Conservation (phyloP, 495 filamentous ascomycete species). For the Ramalina intermedia region DNA sequence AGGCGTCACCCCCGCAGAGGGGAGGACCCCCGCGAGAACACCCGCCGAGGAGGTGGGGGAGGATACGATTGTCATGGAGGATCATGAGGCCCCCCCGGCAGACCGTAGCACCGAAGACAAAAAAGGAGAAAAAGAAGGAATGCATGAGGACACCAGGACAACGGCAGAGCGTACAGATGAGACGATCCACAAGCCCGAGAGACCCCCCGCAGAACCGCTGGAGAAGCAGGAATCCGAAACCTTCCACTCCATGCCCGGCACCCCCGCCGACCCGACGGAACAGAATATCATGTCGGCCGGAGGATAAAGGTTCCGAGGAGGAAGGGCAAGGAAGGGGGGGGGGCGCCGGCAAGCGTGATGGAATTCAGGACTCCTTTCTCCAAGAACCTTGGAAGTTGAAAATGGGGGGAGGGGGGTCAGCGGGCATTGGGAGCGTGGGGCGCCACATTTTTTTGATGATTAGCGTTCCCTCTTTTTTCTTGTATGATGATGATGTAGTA, state of each 20-base stretch:
- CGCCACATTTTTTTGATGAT: too few relatives aligned
- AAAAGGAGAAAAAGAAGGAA: neutral
- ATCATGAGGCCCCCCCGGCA: neutral
- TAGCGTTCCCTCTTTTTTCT: too few relatives aligned
- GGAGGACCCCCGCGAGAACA: neutral
- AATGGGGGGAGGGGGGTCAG: too few relatives aligned
- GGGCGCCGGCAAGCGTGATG: neutral
- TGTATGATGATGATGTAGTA: too few relatives aligned
- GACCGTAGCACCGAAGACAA: neutral
- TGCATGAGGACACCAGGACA: slow-evolving; percentile 13
- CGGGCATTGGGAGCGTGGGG: too few relatives aligned
- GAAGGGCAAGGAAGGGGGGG: neutral
- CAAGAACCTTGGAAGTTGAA: too few relatives aligned
- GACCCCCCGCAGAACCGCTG: slow-evolving; percentile 1
- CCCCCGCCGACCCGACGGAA: slow-evolving; percentile 28
- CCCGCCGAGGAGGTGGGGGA: slow-evolving; percentile 3
- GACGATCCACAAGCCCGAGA: slow-evolving; percentile 1
- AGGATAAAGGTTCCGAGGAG: neutral
- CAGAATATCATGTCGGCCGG: neutral
- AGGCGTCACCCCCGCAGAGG: neutral
- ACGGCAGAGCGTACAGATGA: slow-evolving; percentile 11
- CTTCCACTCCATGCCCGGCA: slow-evolving; percentile 39
- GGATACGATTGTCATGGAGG: slow-evolving; percentile 2
- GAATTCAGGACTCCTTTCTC: too few relatives aligned
- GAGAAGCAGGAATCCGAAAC: slow-evolving; percentile 23